Evolutionary conservation across 1,284 basidiomycete genomes (phyloP), one percentile per base, ranked within the genome.

Genomic region (Rhodotorula sp.): DNA sequence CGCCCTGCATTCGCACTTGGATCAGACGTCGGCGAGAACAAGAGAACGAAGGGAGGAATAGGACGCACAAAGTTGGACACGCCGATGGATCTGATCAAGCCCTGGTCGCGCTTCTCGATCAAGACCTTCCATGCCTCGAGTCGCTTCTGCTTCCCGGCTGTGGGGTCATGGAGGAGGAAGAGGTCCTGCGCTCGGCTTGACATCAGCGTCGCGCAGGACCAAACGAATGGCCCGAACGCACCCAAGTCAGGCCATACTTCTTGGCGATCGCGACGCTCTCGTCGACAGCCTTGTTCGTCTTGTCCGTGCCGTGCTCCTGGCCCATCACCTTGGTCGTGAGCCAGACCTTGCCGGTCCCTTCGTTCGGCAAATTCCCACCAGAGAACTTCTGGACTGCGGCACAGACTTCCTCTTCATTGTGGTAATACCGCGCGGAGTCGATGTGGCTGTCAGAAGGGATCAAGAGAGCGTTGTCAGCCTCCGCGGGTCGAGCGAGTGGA

Each of bases 111-210:
- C 24, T 83, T 82, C 69, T 88, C 84, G 9, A 85, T 78, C n/a
- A 89, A 80, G 1, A 87, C 87, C 58, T 84, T 84, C 78, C 87
- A 90, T 0, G 89, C 88, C 29, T 82, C 84, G 60, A 89, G 79
- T 13, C 89, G 86, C 54, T 82, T 83, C 65, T 84, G 81, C 5
- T 81, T 82, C 0, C 88, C 88, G n/a, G 85, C 84, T 11, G 82
- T 80, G 1, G 89, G 87, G 73, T 88, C 86, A 68, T 92, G 91
- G 39, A 92, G 87, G 30, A 92, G 82, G 79, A 89, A 89, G 49
- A 92, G 82, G 78, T 92, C 90, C 72, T 74, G 44, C 4, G 29
- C 2, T 13, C 19, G 58, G 9, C 32, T 7, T 15, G 24, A 7
- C 6, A 29, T 55, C 53, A 64, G 17, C 27, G 30, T 32, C 17